Percentiles rank a stretch among this genome's conserved stretches.
Conservation (phyloP, 441 rosid genomes). For the Gossypium gossypioides region DNA sequence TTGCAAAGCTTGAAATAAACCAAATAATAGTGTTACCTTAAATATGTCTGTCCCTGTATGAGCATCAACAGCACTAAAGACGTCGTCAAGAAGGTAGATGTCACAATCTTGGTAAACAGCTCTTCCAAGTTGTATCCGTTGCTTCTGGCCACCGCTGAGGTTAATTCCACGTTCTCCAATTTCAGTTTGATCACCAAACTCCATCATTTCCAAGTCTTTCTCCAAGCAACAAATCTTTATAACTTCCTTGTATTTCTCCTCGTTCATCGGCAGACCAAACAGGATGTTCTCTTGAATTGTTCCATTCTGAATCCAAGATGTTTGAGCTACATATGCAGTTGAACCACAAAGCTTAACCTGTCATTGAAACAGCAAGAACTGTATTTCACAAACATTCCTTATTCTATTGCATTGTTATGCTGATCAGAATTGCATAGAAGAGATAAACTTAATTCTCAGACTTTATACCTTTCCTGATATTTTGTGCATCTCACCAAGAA, state of each 20-base stretch:
- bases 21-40: constrained; percentile 39
- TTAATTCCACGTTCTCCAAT: constrained; percentile 93
- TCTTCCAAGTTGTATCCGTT: constrained; percentile 80
- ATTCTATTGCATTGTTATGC: not conserved
- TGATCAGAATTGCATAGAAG: not conserved
- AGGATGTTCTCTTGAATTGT: constrained; percentile 79
- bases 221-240: constrained; percentile 68
- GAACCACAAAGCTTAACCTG: constrained; percentile 71
- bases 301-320: constrained; percentile 91
- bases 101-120: constrained; percentile 92
- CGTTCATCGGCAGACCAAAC: constrained; percentile 69
- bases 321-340: constrained; percentile 85
- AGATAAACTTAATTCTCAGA: not conserved
- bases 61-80: constrained; percentile 95
- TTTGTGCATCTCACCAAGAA: constrained; percentile 96
- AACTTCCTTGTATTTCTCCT: constrained; percentile 47
- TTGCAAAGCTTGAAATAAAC: not conserved
- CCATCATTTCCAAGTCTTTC: constrained; percentile 88
- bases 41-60: constrained; percentile 85
- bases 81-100: constrained; percentile 81
- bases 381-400: not conserved
- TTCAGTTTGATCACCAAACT: constrained; percentile 85
- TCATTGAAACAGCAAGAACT: not conserved
- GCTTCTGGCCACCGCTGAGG: constrained; percentile 96
- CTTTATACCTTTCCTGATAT: constrained; percentile 52